Conservation (phyloP, 1,284 basidiomycete species). For the Rhodotorula glutinis region DNA sequence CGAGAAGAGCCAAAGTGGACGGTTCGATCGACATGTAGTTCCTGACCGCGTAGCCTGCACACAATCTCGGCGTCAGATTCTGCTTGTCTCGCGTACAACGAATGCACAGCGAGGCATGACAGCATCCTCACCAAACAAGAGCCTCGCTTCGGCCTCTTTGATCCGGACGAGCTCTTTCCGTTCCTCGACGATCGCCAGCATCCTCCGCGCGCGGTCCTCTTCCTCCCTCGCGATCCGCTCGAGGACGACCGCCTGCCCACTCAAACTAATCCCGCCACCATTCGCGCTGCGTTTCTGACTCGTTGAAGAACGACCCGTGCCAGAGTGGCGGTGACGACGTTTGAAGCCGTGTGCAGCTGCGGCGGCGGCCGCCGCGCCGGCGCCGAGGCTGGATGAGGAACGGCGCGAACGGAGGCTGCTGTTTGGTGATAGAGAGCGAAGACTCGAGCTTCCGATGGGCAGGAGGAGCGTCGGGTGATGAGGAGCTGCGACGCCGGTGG, state of each 20-base stretch:
- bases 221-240: constrained; percentile 1
- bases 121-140: constrained; percentile 13
- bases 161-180: neutral
- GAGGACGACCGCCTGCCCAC: neutral
- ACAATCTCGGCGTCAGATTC: too few species aligned
- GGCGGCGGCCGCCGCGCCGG: neutral
- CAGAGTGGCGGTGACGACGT: constrained; percentile 15
- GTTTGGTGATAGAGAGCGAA: neutral
- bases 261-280: neutral
- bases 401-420: neutral
- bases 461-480: neutral
- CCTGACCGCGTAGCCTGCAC: constrained; percentile 6
- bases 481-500: neutral
- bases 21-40: constrained; percentile 19
- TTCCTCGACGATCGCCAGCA: constrained; percentile 2
- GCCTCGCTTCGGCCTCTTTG: neutral
- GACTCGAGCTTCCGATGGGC: neutral
- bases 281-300: constrained; percentile 10
- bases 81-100: too few species aligned
- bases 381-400: neutral
- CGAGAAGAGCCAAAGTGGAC: neutral
- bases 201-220: constrained; percentile 9
- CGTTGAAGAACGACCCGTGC: neutral
- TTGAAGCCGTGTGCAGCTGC: neutral
- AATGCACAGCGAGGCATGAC: too few species aligned